Percentiles rank a stretch among this genome's conserved stretches.
Conservation (phyloP, 192 early-diverging fungal species). For the Backusella tuberculispora region DNA sequence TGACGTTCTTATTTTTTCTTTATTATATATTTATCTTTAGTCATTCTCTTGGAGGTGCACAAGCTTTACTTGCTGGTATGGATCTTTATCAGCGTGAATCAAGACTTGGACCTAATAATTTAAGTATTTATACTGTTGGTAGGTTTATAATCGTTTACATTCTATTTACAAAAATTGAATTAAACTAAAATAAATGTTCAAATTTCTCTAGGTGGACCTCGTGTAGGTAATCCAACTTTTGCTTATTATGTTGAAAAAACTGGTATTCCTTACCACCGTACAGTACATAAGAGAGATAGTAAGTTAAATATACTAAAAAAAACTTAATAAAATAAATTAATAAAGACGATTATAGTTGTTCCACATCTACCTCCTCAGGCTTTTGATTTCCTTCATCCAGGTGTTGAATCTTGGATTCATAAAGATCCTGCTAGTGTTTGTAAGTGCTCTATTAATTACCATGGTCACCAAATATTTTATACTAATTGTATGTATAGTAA, state of each 20-base stretch:
- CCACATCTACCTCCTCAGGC: slow-evolving; percentile 30
- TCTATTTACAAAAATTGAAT: background rate
- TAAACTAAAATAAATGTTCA: background rate
- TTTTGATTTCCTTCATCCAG: slow-evolving; percentile 32
- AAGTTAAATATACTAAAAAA: background rate
- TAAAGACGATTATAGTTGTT: slow-evolving; percentile 18
- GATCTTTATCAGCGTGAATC: slow-evolving; percentile 31
- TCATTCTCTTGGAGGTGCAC: slow-evolving; percentile 36
- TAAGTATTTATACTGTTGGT: slow-evolving; percentile 28
- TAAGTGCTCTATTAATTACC: background rate
- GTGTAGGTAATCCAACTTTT: slow-evolving; percentile 31
- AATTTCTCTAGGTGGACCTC: slow-evolving; percentile 26
- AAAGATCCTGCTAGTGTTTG: background rate
- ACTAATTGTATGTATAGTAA: background rate
- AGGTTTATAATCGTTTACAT: background rate
- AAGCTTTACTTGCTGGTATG: slow-evolving; percentile 27
- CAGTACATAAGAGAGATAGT: slow-evolving; percentile 38
- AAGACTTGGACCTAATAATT: slow-evolving; percentile 15
- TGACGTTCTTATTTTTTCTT: background rate
- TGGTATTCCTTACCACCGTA: slow-evolving; percentile 25
- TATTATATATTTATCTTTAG: slow-evolving; percentile 1
- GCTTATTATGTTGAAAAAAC: slow-evolving; percentile 27
- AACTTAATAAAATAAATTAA: background rate
- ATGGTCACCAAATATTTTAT: background rate
- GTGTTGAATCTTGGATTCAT: slow-evolving; percentile 37